Percentiles rank a stretch among this genome's conserved stretches.
These are phyloP conservation scores for Leccinum sublutescens DNA, from an alignment of 768 basidiomycete species.

Conservation along the genomic window DNA sequence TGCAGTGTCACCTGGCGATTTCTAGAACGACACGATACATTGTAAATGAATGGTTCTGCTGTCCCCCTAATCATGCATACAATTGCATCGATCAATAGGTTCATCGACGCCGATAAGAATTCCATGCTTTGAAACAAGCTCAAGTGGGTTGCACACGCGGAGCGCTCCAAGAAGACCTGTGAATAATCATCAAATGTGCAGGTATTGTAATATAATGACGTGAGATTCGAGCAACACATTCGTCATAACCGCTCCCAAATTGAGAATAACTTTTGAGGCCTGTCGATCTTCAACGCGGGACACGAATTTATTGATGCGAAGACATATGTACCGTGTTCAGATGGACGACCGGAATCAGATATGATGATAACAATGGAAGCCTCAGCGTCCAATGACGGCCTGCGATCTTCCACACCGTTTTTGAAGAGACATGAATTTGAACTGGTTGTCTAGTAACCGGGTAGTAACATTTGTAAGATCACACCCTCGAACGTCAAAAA, in stretches of 20 bases:
- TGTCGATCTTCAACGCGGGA: background rate
- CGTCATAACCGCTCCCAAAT: background rate
- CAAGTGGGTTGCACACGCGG: background rate
- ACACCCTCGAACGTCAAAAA: background rate
- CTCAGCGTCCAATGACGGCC: background rate
- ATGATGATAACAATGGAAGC: background rate
- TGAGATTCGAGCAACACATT: background rate
- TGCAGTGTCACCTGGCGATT: background rate
- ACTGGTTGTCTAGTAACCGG: no score
- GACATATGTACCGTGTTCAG: background rate
- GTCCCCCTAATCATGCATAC: background rate
- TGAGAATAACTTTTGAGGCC: background rate
- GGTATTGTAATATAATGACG: background rate
- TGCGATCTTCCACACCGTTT: background rate
- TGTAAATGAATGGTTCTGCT: conserved; percentile 7
- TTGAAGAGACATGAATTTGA: background rate
- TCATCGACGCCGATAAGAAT: background rate
- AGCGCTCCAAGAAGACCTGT: background rate
- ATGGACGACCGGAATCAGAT: background rate
- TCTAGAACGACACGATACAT: conserved; percentile 1
- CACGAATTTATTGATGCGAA: background rate
- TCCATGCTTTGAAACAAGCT: background rate
- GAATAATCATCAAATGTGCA: no score
- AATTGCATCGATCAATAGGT: background rate
- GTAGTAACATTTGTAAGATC: no score